Evolutionary conservation across 352 stramenopile genomes (phyloP).

Genomic region (Globisporangium acanthophoron): DNA sequence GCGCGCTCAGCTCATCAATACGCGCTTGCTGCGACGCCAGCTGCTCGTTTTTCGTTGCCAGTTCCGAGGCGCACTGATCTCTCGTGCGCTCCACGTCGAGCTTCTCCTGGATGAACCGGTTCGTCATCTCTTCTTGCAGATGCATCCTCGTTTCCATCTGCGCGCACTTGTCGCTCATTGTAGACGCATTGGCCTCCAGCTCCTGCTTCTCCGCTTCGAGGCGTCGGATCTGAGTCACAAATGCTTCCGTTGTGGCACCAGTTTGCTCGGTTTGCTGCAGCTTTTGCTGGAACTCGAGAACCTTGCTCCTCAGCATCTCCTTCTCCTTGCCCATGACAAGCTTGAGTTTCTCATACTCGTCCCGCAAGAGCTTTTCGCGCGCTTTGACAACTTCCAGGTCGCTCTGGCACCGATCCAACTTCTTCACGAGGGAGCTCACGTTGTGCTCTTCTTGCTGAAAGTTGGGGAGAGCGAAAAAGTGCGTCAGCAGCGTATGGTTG

Average conservation of each 20-base stretch:
- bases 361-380: constrained; percentile 42
- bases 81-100: constrained; percentile 1
- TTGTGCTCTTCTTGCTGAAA: constrained; percentile 45
- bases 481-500: background rate
- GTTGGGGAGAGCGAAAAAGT: background rate
- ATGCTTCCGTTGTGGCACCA: constrained; percentile 20
- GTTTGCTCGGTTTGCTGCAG: constrained; percentile 30
- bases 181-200: constrained; percentile 11
- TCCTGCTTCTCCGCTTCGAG: constrained; percentile 28
- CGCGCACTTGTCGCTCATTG: constrained; percentile 6
- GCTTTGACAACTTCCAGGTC: constrained; percentile 43
- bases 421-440: constrained; percentile 33
- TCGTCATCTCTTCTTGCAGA: constrained; percentile 40
- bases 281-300: constrained; percentile 46
- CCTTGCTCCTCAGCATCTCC: constrained; percentile 47
- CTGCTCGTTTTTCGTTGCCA: constrained; percentile 1
- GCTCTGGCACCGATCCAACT: constrained; percentile 38
- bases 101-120: constrained; percentile 28
- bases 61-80: constrained; percentile 1
- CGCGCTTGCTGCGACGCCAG: constrained; percentile 4
- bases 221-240: constrained; percentile 26
- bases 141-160: constrained; percentile 24
- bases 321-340: constrained; percentile 38
- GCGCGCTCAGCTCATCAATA: constrained; percentile 2
- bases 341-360: constrained; percentile 46